phyloP scores from a whole-genome alignment of 2,329 filamentous ascomycete species.

The Pestalotiopsis sp. region DNA sequence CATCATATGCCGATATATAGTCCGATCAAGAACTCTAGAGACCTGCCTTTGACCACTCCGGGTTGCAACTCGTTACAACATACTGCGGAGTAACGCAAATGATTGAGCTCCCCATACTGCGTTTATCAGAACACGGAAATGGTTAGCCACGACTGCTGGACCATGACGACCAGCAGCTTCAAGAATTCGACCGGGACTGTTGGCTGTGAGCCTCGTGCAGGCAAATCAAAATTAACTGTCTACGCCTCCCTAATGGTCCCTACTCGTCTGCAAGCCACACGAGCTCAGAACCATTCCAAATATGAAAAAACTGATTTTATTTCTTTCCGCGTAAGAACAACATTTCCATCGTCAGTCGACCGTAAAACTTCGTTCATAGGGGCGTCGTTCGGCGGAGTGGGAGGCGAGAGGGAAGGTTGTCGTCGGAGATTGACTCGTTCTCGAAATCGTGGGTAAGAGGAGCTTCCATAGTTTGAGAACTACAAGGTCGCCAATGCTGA shows the following conservation, averaged over 20 bases:
- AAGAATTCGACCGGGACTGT: slow-evolving; percentile 27
- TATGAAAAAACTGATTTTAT: slow-evolving; percentile 38
- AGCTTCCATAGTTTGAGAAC: slow-evolving; percentile 14
- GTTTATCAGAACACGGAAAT: not conserved
- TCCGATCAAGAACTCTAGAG: too few relatives aligned
- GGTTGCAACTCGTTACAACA: too few relatives aligned
- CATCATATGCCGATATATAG: too few relatives aligned
- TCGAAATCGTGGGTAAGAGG: slow-evolving; percentile 25
- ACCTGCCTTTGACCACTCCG: too few relatives aligned
- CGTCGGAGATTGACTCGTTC: slow-evolving; percentile 21
- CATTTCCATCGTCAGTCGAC: slow-evolving; percentile 30
- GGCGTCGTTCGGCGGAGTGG: slow-evolving; percentile 10
- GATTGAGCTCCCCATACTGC: too few relatives aligned
- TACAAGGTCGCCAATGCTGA: slow-evolving; percentile 11
- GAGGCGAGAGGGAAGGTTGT: slow-evolving; percentile 9
- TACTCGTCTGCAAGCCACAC: slow-evolving; percentile 20
- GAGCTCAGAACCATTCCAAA: slow-evolving; percentile 31
- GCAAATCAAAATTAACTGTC: slow-evolving; percentile 34
- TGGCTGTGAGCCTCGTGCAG: slow-evolving; percentile 23
- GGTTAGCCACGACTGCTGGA: not conserved
- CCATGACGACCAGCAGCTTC: not conserved
- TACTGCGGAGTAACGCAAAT: too few relatives aligned
- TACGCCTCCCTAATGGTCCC: slow-evolving; percentile 30
- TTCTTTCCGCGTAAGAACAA: slow-evolving; percentile 38
- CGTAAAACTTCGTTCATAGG: slow-evolving; percentile 21